These are phyloP conservation scores for Crocinoboletus sp. DNA, from an alignment of 1,284 basidiomycete species.

Conservation along the genomic window DNA sequence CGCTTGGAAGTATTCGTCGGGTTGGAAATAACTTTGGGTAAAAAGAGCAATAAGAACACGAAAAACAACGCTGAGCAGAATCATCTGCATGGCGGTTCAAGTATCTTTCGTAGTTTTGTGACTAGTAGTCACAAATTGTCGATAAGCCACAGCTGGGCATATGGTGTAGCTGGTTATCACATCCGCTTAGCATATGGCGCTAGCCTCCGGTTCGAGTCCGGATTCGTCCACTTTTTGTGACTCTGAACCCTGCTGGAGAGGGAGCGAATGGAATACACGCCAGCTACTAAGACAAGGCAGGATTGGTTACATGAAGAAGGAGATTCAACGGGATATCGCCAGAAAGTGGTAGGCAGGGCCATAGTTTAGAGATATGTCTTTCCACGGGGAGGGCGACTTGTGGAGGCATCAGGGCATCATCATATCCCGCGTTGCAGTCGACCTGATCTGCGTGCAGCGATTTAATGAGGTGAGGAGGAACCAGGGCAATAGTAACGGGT, in stretches of 20 bases:
- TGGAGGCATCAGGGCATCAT: neutral
- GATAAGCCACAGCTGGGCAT: constrained; percentile 28
- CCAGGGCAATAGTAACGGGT: constrained; percentile 22
- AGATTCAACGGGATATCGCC: too few species aligned
- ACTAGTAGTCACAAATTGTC: neutral
- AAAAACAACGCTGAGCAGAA: constrained; percentile 37
- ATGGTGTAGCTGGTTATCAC: constrained; percentile 50
- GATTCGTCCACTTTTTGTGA: constrained; percentile 1
- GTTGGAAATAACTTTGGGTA: constrained; percentile 91
- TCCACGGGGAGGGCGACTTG: constrained; percentile 25
- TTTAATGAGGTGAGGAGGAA: constrained; percentile 35
- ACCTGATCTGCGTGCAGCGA: constrained; percentile 40
- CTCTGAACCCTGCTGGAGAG: too few species aligned
- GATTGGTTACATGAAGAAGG: too few species aligned
- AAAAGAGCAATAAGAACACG: constrained; percentile 61
- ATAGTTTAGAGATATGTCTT: constrained; percentile 41
- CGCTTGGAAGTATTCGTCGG: constrained; percentile 97
- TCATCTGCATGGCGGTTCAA: neutral
- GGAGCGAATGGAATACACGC: too few species aligned
- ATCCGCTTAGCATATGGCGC: constrained; percentile 39
- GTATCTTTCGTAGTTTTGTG: neutral
- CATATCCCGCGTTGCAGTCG: constrained; percentile 37
- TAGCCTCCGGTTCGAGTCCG: constrained; percentile 37
- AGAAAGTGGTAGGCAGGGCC: too few species aligned
- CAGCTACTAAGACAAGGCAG: too few species aligned